Base-by-base conservation (phyloP, 2,329 filamentous ascomycete species). In the Cladobotryum mycophilum region DNA sequence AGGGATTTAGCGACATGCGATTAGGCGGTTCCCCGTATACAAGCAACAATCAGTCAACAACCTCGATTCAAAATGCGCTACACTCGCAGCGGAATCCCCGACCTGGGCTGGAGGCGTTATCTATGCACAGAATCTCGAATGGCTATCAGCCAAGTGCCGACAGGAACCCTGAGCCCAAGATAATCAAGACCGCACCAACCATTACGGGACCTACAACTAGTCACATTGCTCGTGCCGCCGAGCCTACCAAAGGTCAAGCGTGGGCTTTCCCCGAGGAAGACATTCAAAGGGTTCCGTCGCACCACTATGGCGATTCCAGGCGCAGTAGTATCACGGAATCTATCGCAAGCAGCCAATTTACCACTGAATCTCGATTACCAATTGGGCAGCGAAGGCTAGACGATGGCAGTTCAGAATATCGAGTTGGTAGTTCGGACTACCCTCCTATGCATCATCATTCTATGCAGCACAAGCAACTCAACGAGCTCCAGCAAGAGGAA, bases 231-330 rank as follows among this genome's bases (percentile, higher is more conserved):
- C 84, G 74, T 58, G 88, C 88, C 37, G 84, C 86, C 30, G 85
- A 89, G 64, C 87, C 88, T 5, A 91, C 86, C 11, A 89, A 89
- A 66, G 88, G 88, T 64, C 87, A 86, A 64, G 85, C 88, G 4
- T 92, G 88, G 87, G 88, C 88, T 57, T 91, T 91, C 59, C 87
- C 88, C 1, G 87, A 89, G 61, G 82, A 86, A 48, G 80, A 84
- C 47, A 81, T 86, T 3, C 75, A 79, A 52, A 69, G 76, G 49
- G 62, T 76, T 13, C 54, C 56, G 63, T 52, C 72, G 67, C 35
- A 76, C 58, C 42, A 48, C 44, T 80, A 80, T 36, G 70, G 79
- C 41, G 80, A 84, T 49, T 90, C 87, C 9, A 77, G 87, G 53
- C 80, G 86, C 54, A 89, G 86, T 64, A 90, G 86, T 59, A 79